phyloP scores from a whole-genome alignment of 148 eudicot genomes.

The Cornus controversa region DNA sequence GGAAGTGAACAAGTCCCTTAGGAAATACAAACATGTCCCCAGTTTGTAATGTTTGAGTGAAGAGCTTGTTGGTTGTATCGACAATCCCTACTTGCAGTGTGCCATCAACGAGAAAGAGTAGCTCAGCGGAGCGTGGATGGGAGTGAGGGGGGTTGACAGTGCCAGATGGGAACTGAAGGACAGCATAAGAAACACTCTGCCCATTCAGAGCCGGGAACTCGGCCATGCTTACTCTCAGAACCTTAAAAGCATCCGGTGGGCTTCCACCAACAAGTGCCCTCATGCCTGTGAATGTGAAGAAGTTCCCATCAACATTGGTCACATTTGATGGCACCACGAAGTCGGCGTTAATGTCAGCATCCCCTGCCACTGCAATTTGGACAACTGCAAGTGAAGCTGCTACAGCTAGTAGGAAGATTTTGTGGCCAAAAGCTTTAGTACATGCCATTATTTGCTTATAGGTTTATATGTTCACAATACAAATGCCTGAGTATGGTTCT shows the following conservation, averaged over 20 bases:
- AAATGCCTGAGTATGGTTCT: neutral
- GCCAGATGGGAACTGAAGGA: neutral
- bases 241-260: neutral
- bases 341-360: neutral
- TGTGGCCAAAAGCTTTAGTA: too few species aligned
- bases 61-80: neutral
- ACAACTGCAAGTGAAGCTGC: neutral
- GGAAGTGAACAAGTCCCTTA: constrained; percentile 2
- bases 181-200: constrained; percentile 1
- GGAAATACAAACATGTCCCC: neutral
- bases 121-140: constrained; percentile 8
- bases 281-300: neutral
- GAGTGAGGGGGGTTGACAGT: constrained; percentile 10
- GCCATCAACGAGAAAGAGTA: neutral
- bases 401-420: neutral
- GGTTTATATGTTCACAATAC: too few species aligned
- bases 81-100: neutral
- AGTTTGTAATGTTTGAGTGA: neutral
- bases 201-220: neutral
- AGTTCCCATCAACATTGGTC: neutral
- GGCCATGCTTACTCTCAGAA: neutral
- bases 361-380: neutral
- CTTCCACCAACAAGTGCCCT: neutral
- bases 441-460: neutral
- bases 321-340: neutral